Base-by-base conservation (phyloP, 2,329 filamentous ascomycete species). In the Basipetospora chlamydospora region DNA sequence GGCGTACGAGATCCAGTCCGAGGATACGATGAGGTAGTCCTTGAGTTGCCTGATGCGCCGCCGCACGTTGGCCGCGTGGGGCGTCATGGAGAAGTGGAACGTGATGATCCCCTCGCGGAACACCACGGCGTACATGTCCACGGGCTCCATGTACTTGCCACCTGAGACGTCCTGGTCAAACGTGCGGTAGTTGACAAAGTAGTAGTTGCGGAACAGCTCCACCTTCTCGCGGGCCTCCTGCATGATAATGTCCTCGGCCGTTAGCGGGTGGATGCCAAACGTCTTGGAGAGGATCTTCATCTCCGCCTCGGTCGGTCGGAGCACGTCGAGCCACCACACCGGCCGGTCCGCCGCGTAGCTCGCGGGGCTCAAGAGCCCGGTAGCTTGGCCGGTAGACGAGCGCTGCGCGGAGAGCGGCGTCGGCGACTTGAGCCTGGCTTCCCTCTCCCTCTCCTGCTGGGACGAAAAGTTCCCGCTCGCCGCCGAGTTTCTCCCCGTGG, bases 181-280 rank as follows among this genome's bases (percentile, higher is more conserved):
- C 1, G 86, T 92, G 12, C 90, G 81, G 56, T 98, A 98, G 55
- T 94, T 96, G 60, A 98, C 84, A 50, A 98, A 95, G 57, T 98
- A 98, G 61, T 98, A 98, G 54, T 93, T 82, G 23, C 84, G 79
- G 65, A 98, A 98, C 1, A 98, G 68, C 55, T 98, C 90, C 1
- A 98, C 90, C 60, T 98, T 98, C 53, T 98, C 90, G 16, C 90
- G 87, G 28, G 87, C 83, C 61, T 98, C 90, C 55, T 96, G 85
- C 64, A 95, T 79, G 70, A 96, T 80, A 48, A 98, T 95, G 53
- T 98, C 90, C 56, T 98, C 90, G 2, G 85, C 80, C 0, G 90
- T 98, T 40, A 98, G 63, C 1, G 90, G 87, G 59, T 98, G 90
- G 41, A 98, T 95, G 12, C 86, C 85, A 52, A 98, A 98, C 0